Percentiles rank a stretch among this genome's conserved stretches.
Evolutionary conservation across 2,329 filamentous ascomycete genomes (phyloP).

Genomic region (Penicillium sp.): DNA sequence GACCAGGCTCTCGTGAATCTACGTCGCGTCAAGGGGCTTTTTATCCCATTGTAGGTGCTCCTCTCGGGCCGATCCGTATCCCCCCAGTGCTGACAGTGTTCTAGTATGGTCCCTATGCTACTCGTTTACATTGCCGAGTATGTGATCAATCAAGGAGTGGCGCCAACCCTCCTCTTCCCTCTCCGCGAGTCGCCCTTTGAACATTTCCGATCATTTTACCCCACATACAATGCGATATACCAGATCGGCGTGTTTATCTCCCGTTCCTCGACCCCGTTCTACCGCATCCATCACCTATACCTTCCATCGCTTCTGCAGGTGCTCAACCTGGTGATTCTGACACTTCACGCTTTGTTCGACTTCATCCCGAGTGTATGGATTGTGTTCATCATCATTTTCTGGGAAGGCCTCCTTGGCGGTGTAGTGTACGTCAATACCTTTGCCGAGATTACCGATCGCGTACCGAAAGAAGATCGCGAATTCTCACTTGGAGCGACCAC

Average conservation of each 20-base stretch:
- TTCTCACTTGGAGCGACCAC: slow-evolving; percentile 89
- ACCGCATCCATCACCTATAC: slow-evolving; percentile 80
- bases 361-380: slow-evolving; percentile 85
- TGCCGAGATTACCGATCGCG: slow-evolving; percentile 84
- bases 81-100: background rate
- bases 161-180: slow-evolving; percentile 86
- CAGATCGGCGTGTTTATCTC: slow-evolving; percentile 95
- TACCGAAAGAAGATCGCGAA: slow-evolving; percentile 76
- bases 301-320: slow-evolving; percentile 80
- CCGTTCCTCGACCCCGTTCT: slow-evolving; percentile 83
- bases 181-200: slow-evolving; percentile 73
- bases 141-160: slow-evolving; percentile 93
- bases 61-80: background rate
- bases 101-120: slow-evolving; percentile 81
- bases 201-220: slow-evolving; percentile 85
- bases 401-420: slow-evolving; percentile 90
- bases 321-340: slow-evolving; percentile 72
- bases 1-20: slow-evolving; percentile 56
- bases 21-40: slow-evolving; percentile 66
- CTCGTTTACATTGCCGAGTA: slow-evolving; percentile 96
- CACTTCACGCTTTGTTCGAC: slow-evolving; percentile 72
- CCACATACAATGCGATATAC: slow-evolving; percentile 91
- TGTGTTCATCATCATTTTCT: slow-evolving; percentile 84
- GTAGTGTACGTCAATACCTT: slow-evolving; percentile 96
- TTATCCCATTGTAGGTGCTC: slow-evolving; percentile 65